Evolutionary conservation across 148 eudicot genomes (phyloP), one percentile per base, ranked within the genome.

Genomic region (Suaeda aralocaspica): DNA sequence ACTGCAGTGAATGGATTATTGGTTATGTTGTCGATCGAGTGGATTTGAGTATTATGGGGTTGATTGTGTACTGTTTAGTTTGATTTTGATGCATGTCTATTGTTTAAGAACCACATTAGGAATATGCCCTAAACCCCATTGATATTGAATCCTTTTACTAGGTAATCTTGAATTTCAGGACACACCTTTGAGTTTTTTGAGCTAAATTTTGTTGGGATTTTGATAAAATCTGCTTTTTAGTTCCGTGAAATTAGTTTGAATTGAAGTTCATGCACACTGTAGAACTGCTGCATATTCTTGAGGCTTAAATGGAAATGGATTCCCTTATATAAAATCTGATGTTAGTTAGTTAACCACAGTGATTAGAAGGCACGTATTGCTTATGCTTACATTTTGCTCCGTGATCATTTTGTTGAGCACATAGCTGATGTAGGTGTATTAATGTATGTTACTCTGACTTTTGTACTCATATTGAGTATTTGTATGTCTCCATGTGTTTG

Each of bases 121-220:
- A 19, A 63, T 63, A 45, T 24, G 22, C 19, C 5, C 21, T 63
- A 45, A 11, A 39, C 19, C 5, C 21, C 26, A 34, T 69, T 39
- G 33, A 56, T 57, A 8, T 24, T 41, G 62, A 14, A 21, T 50
- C 46, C 12, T 28, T 25, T 42, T 66, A 31, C 69, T 48, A 49
- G 57, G 14, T 19, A n/a, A 11, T 22, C 10, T 16, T 59, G 36
- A 57, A 36, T n/a, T 5, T 68, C 30, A 21, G 50, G 55, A 39
- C 48, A 50, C 13, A 33, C 39, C 53, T 65, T 19, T 25, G 21
- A 25, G 52, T 25, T 58, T 4, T 46, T 41, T 58, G 71, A 57
- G 59, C 67, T 76, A 53, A 49, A 46, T 39, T 49, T 25, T 25
- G 60, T 61, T 64, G 26, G 3, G 11, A 26, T 25, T 39, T 5